Percentiles rank a stretch among this genome's conserved stretches.
phyloP scores from a whole-genome alignment of 495 filamentous ascomycete genomes.

The Lasiosphaeriaceae sp. region DNA sequence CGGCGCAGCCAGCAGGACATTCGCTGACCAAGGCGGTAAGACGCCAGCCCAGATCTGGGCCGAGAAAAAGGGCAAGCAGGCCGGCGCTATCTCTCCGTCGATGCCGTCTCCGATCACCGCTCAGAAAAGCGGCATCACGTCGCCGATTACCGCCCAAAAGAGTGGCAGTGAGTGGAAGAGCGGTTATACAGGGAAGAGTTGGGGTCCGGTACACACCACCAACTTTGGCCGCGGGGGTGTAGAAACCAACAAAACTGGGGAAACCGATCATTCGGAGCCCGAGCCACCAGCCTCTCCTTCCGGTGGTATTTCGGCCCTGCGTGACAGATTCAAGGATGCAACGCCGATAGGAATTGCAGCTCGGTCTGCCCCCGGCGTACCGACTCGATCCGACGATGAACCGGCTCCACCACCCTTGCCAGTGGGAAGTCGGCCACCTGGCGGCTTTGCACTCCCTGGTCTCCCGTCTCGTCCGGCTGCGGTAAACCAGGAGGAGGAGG shows the following conservation, averaged over 20 bases:
- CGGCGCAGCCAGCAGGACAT: conserved; percentile 81
- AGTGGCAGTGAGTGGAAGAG: conserved; percentile 85
- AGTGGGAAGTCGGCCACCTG: conserved; percentile 55
- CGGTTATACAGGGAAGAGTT: conserved; percentile 80
- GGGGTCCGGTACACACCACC: conserved; percentile 76
- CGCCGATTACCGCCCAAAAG: conserved; percentile 58
- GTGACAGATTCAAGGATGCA: conserved; percentile 71
- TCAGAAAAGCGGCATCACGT: conserved; percentile 63
- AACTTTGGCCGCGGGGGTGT: conserved; percentile 62
- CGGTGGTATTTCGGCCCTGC: conserved; percentile 63
- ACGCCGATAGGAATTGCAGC: conserved; percentile 60
- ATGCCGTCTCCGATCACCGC: conserved; percentile 38
- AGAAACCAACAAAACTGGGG: conserved; percentile 56
- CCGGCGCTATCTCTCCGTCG: conserved; percentile 47
- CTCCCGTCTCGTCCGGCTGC: conserved; percentile 60
- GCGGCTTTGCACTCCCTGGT: conserved; percentile 70
- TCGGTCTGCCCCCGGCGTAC: conserved; percentile 35
- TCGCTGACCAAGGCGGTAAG: conserved; percentile 92
- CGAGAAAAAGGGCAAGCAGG: conserved; percentile 85
- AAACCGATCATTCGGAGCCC: conserved; percentile 43
- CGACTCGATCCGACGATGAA: conserved; percentile 35
- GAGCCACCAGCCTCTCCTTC: conserved; percentile 39
- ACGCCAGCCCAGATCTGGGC: conserved; percentile 97
- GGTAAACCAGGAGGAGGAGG: conserved; percentile 51
- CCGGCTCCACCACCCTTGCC: conserved; percentile 56